Evolutionary conservation across 2,329 filamentous ascomycete genomes (phyloP), one percentile per base, ranked within the genome.

Genomic region (Apiospora kogelbergensis): DNA sequence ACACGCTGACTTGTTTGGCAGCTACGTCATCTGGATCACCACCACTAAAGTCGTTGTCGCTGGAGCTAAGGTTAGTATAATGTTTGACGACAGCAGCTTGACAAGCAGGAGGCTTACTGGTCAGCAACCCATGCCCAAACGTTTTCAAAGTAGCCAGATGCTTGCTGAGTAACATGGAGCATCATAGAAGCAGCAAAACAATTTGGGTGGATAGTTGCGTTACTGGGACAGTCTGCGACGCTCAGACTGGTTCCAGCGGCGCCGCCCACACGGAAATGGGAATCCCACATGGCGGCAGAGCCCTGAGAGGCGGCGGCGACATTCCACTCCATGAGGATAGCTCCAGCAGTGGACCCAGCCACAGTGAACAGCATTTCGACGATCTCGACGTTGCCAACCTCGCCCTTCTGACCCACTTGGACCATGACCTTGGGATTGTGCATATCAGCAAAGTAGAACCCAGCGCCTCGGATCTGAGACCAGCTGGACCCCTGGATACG

Each of bases 221-320:
- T 73, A 57, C 82, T 81, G 6, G 88, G 87, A 69, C 91, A 93
- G 24, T 83, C 86, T 74, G 87, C 83, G 30, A 86, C 85, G 75
- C 90, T 88, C 10, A 94, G 84, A 67, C 89, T 80, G 20, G 90
- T 91, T 46, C 91, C 91, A 2, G 86, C 85, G 26, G 87, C 88
- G n/a, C 92, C 92, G 72, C 91, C 92, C 69, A 95, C 85, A 73
- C 92, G 89, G 78, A 92, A 85, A 79, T 95, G 92, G 15, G 89
- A 87, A 76, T 95, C 92, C 91, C 91, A 94, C 82, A 93, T 46
- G 3, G 69, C 74, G 0, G 73, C 73, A 0, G 73, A 15, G 44
- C 89, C 89, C 72, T 85, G 84, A 67, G 69, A 79, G 71, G 79
- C 74, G n/a, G 83, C 85, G 17, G 83, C 83, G 41, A 93, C 81